Percentiles rank a stretch among this genome's conserved stretches.
These are phyloP conservation scores for Hirsutella minnesotensis DNA, from an alignment of 2,329 filamentous ascomycete genomes.

Conservation along the genomic window DNA sequence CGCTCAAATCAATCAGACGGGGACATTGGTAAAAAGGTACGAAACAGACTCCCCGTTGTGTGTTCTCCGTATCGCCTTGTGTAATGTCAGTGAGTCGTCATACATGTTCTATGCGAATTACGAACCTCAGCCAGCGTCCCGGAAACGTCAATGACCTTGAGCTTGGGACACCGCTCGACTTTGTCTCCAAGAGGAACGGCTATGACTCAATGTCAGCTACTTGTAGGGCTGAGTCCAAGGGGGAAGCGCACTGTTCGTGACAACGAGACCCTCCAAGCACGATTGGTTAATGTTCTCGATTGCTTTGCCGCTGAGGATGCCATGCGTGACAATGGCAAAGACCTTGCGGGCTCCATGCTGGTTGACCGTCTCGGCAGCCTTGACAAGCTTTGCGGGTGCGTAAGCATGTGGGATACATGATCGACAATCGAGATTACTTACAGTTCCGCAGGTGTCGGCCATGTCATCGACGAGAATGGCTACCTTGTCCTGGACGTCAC, in stretches of 20 bases:
- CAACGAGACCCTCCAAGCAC: constrained; percentile 65
- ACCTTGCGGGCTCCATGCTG: constrained; percentile 78
- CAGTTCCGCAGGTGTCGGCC: constrained; percentile 88
- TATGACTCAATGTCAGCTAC: constrained; percentile 13
- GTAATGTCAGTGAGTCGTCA: constrained; percentile 2
- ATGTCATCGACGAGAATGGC: constrained; percentile 97
- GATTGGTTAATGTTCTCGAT: constrained; percentile 78
- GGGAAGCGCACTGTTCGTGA: constrained; percentile 59
- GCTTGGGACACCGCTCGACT: constrained; percentile 62
- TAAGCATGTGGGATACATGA: background rate
- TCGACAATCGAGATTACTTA: constrained; percentile 7
- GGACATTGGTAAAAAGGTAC: constrained; percentile 57
- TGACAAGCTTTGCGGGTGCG: constrained; percentile 34
- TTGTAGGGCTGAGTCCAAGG: background rate
- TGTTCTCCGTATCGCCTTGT: constrained; percentile 54
- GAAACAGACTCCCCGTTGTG: constrained; percentile 56
- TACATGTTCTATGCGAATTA: background rate
- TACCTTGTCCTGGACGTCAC: constrained; percentile 80
- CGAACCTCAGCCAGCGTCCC: constrained; percentile 58
- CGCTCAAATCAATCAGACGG: constrained; percentile 23
- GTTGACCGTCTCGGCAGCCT: constrained; percentile 82
- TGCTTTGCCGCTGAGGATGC: constrained; percentile 78
- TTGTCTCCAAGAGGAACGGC: constrained; percentile 54
- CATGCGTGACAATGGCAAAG: constrained; percentile 91
- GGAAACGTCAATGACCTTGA: constrained; percentile 86